Base-by-base conservation (phyloP, 2,329 filamentous ascomycete genomes). In the Aspergillus quadrilineatus region DNA sequence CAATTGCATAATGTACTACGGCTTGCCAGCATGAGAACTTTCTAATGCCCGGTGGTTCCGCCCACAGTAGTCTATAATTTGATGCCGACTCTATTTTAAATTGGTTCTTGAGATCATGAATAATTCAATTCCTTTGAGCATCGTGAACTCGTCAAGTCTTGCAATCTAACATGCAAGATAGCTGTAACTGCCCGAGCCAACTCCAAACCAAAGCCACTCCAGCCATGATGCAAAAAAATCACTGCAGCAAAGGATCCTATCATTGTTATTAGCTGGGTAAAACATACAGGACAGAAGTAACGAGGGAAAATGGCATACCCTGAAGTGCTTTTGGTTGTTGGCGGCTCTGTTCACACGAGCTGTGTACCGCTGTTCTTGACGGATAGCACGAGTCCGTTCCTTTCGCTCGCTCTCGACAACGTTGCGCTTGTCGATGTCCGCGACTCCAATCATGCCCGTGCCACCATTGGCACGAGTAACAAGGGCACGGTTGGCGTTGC, bases 291-390 rank as follows among this genome's bases (percentile, higher is more conserved):
- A 22, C 22, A 37, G 26, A 15, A 15, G 47, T 29, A 61, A 29
- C 14, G 8, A 12, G n/a, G 5, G 4, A 43, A n/a, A 17, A 36
- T 50, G 76, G 22, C 80, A 75, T 76, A 82, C 82, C 68, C 86
- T 80, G 80, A 82, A 89, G 72, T 89, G 86, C 76, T 89, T 89
- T 73, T 95, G 90, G 79, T 83, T 83, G 76, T 97, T 96, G 59
- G 78, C 81, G 67, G 83, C 83, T 78, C 85, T 88, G 68, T 93
- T 87, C 67, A 91, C 82, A 32, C 83, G 82, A 76, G 86, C 89
- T 60, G 89, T 82, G 65, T 87, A 87, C 60, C 81, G 81, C 67
- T 83, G 85, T 61, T 82, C 78, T 29, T 83, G 80, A 50, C 84
- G 79, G 61, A 87, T 80, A 64, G 87, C 85, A 56, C 83, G 78